Base-by-base conservation (phyloP, 2,329 filamentous ascomycete genomes). In the Neofusicoccum parvum region DNA sequence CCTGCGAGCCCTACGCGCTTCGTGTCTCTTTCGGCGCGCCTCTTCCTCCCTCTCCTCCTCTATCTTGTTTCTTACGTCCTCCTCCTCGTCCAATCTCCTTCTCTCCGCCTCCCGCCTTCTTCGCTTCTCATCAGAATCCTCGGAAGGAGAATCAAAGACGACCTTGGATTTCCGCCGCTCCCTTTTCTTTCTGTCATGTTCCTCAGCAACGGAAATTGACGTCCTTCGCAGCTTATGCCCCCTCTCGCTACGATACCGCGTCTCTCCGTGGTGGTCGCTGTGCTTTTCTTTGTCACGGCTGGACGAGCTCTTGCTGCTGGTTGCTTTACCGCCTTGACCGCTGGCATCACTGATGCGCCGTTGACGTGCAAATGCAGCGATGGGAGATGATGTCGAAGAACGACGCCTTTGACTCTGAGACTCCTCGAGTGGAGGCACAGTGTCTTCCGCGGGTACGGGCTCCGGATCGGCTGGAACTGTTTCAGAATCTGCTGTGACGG, bases 21-120 rank as follows among this genome's bases (percentile, higher is more conserved):
- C 41, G 37, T 48, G 62, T 17, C 20, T 39, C n/a, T 41, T 17
- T 11, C 53, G 63, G 11, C 59, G 45, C 15, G 41, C 41, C 11
- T 65, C 63, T 23, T 59, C 63, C 45, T 58, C 10, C 12, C 46
- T 41, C 5, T 34, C 60, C 4, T 50, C 46, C 14, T 50, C 60
- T 15, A 41, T 37, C 12, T 54, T 27, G 11, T 27, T 20, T 49
- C 23, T 14, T 49, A 37, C 9, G 32, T 17, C n/a, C 34, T n/a
- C 36, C 20, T 51, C 56, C 11, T 45, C 56, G 5, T 58, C 45
- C 5, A 46, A 46, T n/a, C 32, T 62, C 12, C 12, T 17, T 34
- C 46, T 17, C 9, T 46, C 43, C 14, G 37, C 32, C 20, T 14
- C 9, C 20, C 59, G 45, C 27, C 45, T 12, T 12, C 37, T 17